These are phyloP conservation scores for Wickerhamiella cacticola DNA, from an alignment of 805 yeast genomes.

Conservation along the genomic window DNA sequence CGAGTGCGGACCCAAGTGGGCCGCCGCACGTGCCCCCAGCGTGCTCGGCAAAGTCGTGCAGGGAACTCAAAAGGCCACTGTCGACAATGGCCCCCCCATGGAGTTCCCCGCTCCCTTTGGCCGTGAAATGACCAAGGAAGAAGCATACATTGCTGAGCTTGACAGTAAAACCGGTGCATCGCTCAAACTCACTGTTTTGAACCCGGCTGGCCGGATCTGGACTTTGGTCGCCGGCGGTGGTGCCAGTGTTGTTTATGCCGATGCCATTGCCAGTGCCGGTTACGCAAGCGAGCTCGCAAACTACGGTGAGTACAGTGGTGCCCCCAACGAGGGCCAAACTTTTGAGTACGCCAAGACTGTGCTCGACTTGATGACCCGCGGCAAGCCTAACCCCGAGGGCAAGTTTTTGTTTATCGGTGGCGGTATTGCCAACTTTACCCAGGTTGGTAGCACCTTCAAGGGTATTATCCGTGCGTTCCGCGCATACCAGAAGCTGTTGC, in stretches of 20 bases:
- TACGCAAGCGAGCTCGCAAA: slow-evolving; percentile 36
- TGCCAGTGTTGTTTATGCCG: slow-evolving; percentile 38
- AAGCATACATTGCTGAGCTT: slow-evolving; percentile 38
- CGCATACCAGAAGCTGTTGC: slow-evolving; percentile 30
- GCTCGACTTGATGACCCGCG: slow-evolving; percentile 36
- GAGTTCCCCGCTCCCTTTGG: slow-evolving; percentile 40
- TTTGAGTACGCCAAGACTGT: slow-evolving; percentile 39
- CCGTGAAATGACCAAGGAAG: slow-evolving; percentile 35
- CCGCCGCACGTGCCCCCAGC: slow-evolving; percentile 35
- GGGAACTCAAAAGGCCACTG: slow-evolving; percentile 20
- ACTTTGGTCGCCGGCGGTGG: slow-evolving; percentile 40
- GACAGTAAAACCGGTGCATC: slow-evolving; percentile 40
- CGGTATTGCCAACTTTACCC: slow-evolving; percentile 39
- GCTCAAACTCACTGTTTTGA: slow-evolving; percentile 34
- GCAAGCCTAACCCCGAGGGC: slow-evolving; percentile 31
- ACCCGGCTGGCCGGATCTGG: slow-evolving; percentile 36
- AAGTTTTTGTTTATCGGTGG: slow-evolving; percentile 37
- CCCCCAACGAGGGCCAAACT: slow-evolving; percentile 38
- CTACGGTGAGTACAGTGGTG: slow-evolving; percentile 40
- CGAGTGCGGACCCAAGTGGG: slow-evolving; percentile 40
- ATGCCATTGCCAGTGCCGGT: slow-evolving; percentile 38
- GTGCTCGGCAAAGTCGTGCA: slow-evolving; percentile 29
- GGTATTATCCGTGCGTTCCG: slow-evolving; percentile 40
- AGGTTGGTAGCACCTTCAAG: slow-evolving; percentile 38
- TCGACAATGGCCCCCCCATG: slow-evolving; percentile 39